These are phyloP conservation scores for Vishniacozyma victoriae DNA, from an alignment of 768 basidiomycete species.

Conservation along the genomic window DNA sequence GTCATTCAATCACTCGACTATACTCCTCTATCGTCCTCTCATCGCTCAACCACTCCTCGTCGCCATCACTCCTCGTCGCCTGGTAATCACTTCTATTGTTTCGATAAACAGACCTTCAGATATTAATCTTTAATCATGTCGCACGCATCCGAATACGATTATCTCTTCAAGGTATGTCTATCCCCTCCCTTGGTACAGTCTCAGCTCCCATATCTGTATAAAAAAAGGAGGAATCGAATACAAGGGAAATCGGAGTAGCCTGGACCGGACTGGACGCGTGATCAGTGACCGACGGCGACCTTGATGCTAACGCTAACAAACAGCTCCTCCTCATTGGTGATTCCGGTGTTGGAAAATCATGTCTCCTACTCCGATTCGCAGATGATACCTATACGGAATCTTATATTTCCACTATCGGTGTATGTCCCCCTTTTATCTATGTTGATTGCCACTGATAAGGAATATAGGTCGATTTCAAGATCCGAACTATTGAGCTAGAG, in stretches of 20 bases:
- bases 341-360: conserved; percentile 96
- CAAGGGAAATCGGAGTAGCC: too few relatives aligned
- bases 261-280: conserved; percentile 46
- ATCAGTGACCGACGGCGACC: conserved; percentile 82
- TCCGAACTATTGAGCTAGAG: conserved; percentile 96
- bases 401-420: conserved; percentile 98
- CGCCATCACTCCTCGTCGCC: too few relatives aligned
- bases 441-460: neutral
- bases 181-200: neutral
- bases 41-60: too few relatives aligned
- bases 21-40: too few relatives aligned
- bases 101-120: neutral
- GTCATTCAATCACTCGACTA: too few relatives aligned
- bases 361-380: conserved; percentile 64
- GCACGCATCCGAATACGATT: conserved; percentile 46
- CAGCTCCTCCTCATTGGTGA: conserved; percentile 93
- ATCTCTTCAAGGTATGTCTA: conserved; percentile 44
- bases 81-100: too few relatives aligned
- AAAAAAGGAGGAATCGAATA: too few relatives aligned
- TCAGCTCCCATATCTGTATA: neutral
- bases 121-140: conserved; percentile 27
- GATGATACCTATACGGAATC: conserved; percentile 99
- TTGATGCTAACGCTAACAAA: conserved; percentile 55
- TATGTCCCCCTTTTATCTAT: conserved; percentile 44
- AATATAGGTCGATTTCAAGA: conserved; percentile 51